These are phyloP conservation scores for Colletotrichum costaricense DNA, from an alignment of 2,329 filamentous ascomycete species.

Conservation along the genomic window DNA sequence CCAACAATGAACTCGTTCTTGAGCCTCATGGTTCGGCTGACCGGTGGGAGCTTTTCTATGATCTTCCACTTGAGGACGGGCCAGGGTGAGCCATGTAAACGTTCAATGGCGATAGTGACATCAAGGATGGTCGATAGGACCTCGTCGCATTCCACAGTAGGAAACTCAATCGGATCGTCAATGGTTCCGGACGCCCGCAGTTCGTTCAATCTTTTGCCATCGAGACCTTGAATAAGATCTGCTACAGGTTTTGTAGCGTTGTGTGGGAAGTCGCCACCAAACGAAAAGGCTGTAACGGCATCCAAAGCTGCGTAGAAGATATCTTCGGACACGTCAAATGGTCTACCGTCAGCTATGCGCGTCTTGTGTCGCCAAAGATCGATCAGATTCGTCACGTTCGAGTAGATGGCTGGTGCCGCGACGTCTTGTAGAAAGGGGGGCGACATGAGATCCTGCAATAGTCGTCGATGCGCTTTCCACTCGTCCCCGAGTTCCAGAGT, in stretches of 20 bases:
- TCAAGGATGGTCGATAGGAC: background rate
- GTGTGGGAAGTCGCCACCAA: slow-evolving; percentile 38
- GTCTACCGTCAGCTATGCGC: slow-evolving; percentile 41
- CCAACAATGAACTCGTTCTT: slow-evolving; percentile 8
- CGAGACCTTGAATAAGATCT: background rate
- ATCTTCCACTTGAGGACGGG: slow-evolving; percentile 11
- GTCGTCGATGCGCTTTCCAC: slow-evolving; percentile 46
- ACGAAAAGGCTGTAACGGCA: slow-evolving; percentile 43
- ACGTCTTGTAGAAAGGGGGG: slow-evolving; percentile 48
- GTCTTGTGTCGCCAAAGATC: slow-evolving; percentile 48
- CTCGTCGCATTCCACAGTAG: slow-evolving; percentile 1
- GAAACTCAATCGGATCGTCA: slow-evolving; percentile 1
- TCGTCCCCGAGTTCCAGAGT: slow-evolving; percentile 42
- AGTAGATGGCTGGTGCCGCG: slow-evolving; percentile 47
- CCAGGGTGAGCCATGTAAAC: background rate
- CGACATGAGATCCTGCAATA: slow-evolving; percentile 52
- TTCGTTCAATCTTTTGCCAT: background rate
- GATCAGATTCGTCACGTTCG: slow-evolving; percentile 43
- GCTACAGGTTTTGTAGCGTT: slow-evolving; percentile 11
- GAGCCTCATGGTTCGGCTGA: background rate
- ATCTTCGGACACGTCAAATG: slow-evolving; percentile 43
- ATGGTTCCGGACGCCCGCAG: background rate
- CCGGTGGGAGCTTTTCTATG: slow-evolving; percentile 9
- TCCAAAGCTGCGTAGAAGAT: slow-evolving; percentile 46
- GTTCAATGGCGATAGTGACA: slow-evolving; percentile 16